These are phyloP conservation scores for Oemleria cerasiformis DNA, from an alignment of 306 rosid species.

Conservation along the genomic window DNA sequence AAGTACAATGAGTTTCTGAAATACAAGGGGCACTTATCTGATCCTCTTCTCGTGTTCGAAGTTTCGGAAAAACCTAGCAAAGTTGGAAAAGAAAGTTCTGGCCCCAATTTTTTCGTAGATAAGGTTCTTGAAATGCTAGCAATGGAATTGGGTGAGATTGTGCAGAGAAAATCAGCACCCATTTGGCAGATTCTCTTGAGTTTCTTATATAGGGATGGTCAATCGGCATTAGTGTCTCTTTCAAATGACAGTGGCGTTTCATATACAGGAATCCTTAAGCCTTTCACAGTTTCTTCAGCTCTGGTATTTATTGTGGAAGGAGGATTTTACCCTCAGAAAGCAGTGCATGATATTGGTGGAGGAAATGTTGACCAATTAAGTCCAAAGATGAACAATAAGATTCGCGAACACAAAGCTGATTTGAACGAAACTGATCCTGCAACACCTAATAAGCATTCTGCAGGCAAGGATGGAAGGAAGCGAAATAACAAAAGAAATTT, in stretches of 20 bases:
- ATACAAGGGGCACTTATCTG: conserved; percentile 29
- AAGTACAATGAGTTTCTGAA: conserved; percentile 28
- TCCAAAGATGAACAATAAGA: conserved; percentile 18
- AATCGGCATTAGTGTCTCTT: conserved; percentile 56
- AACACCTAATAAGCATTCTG: conserved; percentile 17
- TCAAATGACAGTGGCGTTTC: conserved; percentile 42
- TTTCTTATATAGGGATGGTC: conserved; percentile 61
- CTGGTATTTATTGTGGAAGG: conserved; percentile 53
- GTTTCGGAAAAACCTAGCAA: conserved; percentile 30
- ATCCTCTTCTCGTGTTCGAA: conserved; percentile 52
- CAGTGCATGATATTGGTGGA: conserved; percentile 26
- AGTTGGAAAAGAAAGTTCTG: conserved; percentile 20
- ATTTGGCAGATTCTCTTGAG: conserved; percentile 64
- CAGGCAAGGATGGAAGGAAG: conserved; percentile 29
- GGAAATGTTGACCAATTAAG: conserved; percentile 21
- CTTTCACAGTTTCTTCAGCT: conserved; percentile 69
- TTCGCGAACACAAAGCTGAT: conserved; percentile 18
- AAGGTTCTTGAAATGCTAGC: conserved; percentile 67
- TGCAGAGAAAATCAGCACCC: conserved; percentile 40
- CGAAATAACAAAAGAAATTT: conserved; percentile 33
- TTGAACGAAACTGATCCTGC: conserved; percentile 13
- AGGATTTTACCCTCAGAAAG: conserved; percentile 9
- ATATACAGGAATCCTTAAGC: conserved; percentile 52
- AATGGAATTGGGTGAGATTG: conserved; percentile 40
- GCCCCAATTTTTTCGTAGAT: conserved; percentile 38